These are phyloP conservation scores for Sabuloglossum arenarium DNA, from an alignment of 495 filamentous ascomycete genomes.

Conservation along the genomic window DNA sequence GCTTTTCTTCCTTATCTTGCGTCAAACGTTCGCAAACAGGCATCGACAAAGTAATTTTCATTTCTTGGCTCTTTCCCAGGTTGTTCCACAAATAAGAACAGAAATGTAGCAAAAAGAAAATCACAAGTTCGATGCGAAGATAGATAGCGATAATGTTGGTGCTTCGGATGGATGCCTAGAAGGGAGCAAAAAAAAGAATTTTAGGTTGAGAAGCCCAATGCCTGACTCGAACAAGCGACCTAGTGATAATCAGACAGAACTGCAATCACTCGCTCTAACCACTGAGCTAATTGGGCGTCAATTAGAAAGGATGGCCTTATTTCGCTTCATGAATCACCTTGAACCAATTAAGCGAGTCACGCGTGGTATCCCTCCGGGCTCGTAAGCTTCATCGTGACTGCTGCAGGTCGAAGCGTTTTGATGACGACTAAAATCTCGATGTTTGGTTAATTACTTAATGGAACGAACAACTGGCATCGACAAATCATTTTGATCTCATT, in stretches of 20 bases:
- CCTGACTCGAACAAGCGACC: constrained; percentile 13
- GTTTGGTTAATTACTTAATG: too few relatives aligned
- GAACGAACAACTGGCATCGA: too few relatives aligned
- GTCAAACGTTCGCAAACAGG: neutral
- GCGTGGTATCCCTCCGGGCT: too few relatives aligned
- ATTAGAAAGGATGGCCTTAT: neutral
- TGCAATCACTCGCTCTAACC: constrained; percentile 8
- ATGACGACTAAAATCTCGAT: too few relatives aligned
- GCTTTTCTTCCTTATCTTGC: neutral
- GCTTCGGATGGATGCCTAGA: neutral
- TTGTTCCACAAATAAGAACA: neutral
- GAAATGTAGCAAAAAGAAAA: neutral
- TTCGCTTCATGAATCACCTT: neutral
- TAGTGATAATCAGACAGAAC: constrained; percentile 12
- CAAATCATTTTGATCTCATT: too few relatives aligned
- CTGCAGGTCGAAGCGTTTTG: too few relatives aligned
- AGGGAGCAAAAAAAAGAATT: constrained; percentile 4
- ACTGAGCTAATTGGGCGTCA: constrained; percentile 4
- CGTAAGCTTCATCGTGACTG: too few relatives aligned
- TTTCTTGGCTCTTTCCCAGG: neutral
- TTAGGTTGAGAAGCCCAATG: constrained; percentile 6
- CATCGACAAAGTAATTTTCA: neutral
- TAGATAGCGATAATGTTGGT: too few relatives aligned
- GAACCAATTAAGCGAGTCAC: neutral
- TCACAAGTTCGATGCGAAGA: too few relatives aligned